Base-by-base conservation (phyloP, 495 filamentous ascomycete species). In the Melanomma pulvis-pyrius region DNA sequence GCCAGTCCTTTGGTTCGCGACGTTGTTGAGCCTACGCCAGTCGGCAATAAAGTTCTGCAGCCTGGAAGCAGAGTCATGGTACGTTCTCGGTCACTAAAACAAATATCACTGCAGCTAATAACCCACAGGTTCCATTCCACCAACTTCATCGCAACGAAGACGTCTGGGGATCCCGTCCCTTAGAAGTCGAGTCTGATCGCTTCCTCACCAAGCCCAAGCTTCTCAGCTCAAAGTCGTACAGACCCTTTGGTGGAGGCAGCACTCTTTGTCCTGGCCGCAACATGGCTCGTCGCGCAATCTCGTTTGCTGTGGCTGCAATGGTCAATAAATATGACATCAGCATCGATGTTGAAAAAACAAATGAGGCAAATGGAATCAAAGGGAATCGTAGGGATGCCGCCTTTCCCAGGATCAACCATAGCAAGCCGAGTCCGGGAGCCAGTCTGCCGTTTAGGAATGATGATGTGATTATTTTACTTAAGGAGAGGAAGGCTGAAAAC, bases 221-320 rank as follows among this genome's bases (percentile, higher is more conserved):
- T 4, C 2, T 25, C 2, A 65, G 59, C 3, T 22, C 4, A 8
- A 24, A 2, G 1, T 34, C 39, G 4, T 65, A 49, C 34, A 22
- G 62, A 8, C 62, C 62, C 1, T 65, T 12, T 9, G 62, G 62
- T 39, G 62, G 62, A n/a, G 62, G 62, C 3, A 5, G 36, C 24
- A 49, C 36, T 2, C 62, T 65, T 4, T 65, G 62, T 34, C 62
- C 62, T 6, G 62, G 62, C 0, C 52, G 62, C 4, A 28, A 32
- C 24, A 24, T 65, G 11, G 62, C 62, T 2, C 2, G 54, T 6
- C 28, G 54, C 2, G 4, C 47, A 2, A 17, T 59, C 17, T 28
- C 21, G 2, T 11, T 19, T 25, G 32, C 39, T 19, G 53, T 65
- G 7, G 62, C 62, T 8, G n/a, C 24, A 1, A n/a, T 65, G 19